phyloP scores from a whole-genome alignment of 2,329 filamentous ascomycete genomes.

The Colletotrichum caudatum region DNA sequence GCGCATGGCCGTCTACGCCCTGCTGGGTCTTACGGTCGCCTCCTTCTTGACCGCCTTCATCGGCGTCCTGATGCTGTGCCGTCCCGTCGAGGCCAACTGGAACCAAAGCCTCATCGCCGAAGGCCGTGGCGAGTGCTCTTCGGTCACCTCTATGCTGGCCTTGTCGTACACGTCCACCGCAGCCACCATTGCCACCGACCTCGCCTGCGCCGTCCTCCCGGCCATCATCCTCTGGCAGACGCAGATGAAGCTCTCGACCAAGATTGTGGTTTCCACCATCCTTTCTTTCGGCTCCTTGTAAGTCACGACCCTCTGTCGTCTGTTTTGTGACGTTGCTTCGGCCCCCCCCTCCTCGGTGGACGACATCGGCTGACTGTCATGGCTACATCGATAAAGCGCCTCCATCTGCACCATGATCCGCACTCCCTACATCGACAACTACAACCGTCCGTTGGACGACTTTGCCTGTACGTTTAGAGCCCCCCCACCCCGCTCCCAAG shows the following conservation, averaged over 20 bases:
- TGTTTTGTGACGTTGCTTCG: too few species aligned
- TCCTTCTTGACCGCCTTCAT: conserved; percentile 49
- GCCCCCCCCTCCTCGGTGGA: background rate
- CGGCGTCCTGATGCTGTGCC: conserved; percentile 44
- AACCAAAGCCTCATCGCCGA: conserved; percentile 48
- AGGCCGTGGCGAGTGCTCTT: conserved; percentile 41
- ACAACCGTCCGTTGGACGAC: conserved; percentile 40
- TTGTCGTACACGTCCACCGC: conserved; percentile 48
- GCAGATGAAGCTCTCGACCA: conserved; percentile 47
- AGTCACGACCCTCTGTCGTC: conserved; percentile 16
- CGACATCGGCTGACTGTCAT: background rate
- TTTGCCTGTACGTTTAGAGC: conserved; percentile 39
- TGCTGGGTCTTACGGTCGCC: conserved; percentile 43
- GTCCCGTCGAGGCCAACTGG: conserved; percentile 45
- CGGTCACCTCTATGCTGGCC: conserved; percentile 44
- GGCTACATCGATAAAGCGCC: conserved; percentile 36
- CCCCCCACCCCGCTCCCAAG: too few species aligned
- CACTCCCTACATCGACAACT: conserved; percentile 44
- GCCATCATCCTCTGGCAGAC: conserved; percentile 49
- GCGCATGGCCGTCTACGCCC: conserved; percentile 44
- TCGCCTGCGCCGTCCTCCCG: conserved; percentile 48
- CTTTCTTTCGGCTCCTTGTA: conserved; percentile 45
- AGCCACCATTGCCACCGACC: conserved; percentile 50
- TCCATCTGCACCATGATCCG: conserved; percentile 44
- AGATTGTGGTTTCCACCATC: conserved; percentile 41